A percentile compares a stretch with the other conserved stretches of the same genome.
Evolutionary conservation across 2,329 filamentous ascomycete genomes (phyloP).

Genomic region (Nemania sp.): DNA sequence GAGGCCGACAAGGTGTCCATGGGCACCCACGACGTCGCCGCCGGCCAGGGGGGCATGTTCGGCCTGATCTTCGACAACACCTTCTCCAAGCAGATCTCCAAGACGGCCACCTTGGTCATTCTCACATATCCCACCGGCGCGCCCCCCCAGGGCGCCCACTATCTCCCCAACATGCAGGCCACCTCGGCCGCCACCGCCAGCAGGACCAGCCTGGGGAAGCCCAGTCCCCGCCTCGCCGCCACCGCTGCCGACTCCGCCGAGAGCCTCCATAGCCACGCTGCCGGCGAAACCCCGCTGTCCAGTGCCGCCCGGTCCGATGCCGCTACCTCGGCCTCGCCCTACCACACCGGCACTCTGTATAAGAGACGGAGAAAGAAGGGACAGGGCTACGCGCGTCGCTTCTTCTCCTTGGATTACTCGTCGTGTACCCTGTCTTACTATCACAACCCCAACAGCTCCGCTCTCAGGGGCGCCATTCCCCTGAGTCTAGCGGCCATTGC

Average conservation of each 20-base stretch:
- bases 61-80: constrained; percentile 98
- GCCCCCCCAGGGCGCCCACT: constrained; percentile 78
- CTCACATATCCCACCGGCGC: constrained; percentile 90
- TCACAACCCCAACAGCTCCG: constrained; percentile 91
- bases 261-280: constrained; percentile 67
- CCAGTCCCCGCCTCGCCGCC: constrained; percentile 60
- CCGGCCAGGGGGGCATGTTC: constrained; percentile 88
- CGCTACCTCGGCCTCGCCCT: constrained; percentile 61
- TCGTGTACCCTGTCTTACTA: constrained; percentile 97
- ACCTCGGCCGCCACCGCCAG: constrained; percentile 54
- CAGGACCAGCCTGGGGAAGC: constrained; percentile 65
- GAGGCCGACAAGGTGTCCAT: constrained; percentile 96
- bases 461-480: constrained; percentile 90
- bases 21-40: constrained; percentile 83
- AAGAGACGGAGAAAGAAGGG: constrained; percentile 94
- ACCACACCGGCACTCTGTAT: constrained; percentile 85
- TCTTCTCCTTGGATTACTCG: constrained; percentile 95
- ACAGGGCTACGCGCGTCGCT: constrained; percentile 91
- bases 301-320: constrained; percentile 66
- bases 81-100: constrained; percentile 94
- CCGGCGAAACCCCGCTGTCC: constrained; percentile 58
- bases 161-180: constrained; percentile 71
- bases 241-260: constrained; percentile 68
- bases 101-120: constrained; percentile 93
- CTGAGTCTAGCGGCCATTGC: constrained; percentile 91